Evolutionary conservation across 192 early-diverging fungal species (phyloP).

Genomic region (Rhizoclosmatium sp.): DNA sequence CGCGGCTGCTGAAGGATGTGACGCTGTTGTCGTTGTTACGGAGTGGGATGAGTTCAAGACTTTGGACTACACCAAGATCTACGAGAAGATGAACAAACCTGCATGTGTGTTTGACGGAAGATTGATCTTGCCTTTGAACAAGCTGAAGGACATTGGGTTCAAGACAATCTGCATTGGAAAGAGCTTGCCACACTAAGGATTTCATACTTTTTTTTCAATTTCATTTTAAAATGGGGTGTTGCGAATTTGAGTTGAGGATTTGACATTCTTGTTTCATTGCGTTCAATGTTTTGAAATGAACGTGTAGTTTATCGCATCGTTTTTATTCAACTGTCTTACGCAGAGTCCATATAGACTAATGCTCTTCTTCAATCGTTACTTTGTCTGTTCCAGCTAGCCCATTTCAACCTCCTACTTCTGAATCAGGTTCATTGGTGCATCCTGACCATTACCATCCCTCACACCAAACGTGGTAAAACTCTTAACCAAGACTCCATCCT

Average conservation of each 20-base stretch:
- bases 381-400: too few species aligned
- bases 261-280: too few species aligned
- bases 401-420: neutral
- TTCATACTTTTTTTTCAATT: neutral
- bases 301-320: too few species aligned
- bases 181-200: conserved; percentile 23
- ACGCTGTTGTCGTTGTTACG: conserved; percentile 83
- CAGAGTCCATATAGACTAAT: too few species aligned
- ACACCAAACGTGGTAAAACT: conserved; percentile 90
- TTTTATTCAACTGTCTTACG: too few species aligned
- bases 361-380: too few species aligned
- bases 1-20: conserved; percentile 72
- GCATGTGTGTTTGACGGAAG: conserved; percentile 93
- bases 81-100: conserved; percentile 78
- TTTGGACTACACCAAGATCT: conserved; percentile 74
- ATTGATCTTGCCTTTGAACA: conserved; percentile 72
- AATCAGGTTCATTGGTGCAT: conserved; percentile 52
- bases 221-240: too few species aligned
- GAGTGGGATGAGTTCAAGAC: conserved; percentile 93
- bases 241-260: too few species aligned
- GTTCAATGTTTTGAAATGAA: too few species aligned
- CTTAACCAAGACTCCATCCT: conserved; percentile 51
- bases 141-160: conserved; percentile 82
- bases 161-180: conserved; percentile 75
- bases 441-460: conserved; percentile 58